Base-by-base conservation (phyloP, 305 asterid genomes). In the Solanum aculeatissimum region DNA sequence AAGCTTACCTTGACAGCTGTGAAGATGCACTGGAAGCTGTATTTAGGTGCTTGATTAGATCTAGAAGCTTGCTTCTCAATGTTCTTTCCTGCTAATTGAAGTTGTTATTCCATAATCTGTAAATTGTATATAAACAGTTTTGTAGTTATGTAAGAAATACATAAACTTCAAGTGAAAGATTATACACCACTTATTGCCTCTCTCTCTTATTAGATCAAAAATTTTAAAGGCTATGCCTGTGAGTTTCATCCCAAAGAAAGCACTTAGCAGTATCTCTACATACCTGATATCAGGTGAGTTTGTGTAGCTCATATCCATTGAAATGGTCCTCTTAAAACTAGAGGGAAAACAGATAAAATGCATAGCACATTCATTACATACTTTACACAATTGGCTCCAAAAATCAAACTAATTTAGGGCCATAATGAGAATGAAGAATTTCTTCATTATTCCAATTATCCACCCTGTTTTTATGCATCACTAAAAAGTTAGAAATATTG, bases 1-100 rank as follows among this genome's bases (percentile, higher is more conserved):
- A 83, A 23, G 38, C 74, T 2, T n/a, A 53, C 23, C 58, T 87
- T 71, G 88, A 86, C 38, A 69, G 53, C 12, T 27, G 87, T 69
- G 91, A 89, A 66, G 81, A 53, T 78, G 55, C 45, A 40, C 66
- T 89, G 18, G 90, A 89, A 83, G 29, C 54, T 29, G 35, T 60
- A 16, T 84, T 57, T 60, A 84, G 86, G 86, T 74, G 75, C 55
- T 21, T 55, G 40, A 77, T 43, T 49, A 60, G 51, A 77, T 77
- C 75, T 4, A 82, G 84, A 66, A 82, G 84, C 62, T 82, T 62
- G 3, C 78, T 82, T 14, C 84, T 62, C 42, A 82, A 45, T 15
- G 66, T 82, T 40, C 42, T 82, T 57, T 82, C 84, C 21, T 25
- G 84, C 45, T 82, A 82, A 82, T 78, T 16, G 66, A 23, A 53